A percentile compares a stretch with the other conserved stretches of the same genome.
Conservation (phyloP, 345 rosid genomes). For the Leavenworthia alabamica region DNA sequence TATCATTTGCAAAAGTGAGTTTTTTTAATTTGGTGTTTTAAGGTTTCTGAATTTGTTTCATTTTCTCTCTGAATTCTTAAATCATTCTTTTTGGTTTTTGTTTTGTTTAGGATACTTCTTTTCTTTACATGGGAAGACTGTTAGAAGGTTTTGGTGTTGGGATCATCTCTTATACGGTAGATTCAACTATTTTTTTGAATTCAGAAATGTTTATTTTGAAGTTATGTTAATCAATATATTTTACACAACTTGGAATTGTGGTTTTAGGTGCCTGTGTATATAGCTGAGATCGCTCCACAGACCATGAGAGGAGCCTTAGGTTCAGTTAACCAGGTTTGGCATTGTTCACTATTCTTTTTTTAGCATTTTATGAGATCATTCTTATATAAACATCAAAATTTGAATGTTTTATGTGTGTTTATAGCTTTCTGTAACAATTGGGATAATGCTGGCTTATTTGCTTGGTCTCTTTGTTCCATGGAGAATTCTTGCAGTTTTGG, state of each 20-base stretch:
- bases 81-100: conserved; percentile 12
- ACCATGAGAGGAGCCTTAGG: conserved; percentile 80
- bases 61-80: conserved; percentile 1
- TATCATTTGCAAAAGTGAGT: conserved; percentile 88
- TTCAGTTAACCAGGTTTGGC: conserved; percentile 73
- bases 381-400: not conserved
- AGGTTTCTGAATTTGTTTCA: not conserved
- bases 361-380: not conserved
- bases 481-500: conserved; percentile 94
- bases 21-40: not conserved
- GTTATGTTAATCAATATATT: not conserved
- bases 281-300: conserved; percentile 89
- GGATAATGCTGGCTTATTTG: conserved; percentile 90
- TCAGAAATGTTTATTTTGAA: not conserved
- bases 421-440: conserved; percentile 93
- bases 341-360: not conserved
- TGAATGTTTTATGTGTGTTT: conserved; percentile 10
- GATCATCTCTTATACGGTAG: conserved; percentile 87
- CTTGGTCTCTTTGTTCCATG: conserved; percentile 78
- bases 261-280: conserved; percentile 72
- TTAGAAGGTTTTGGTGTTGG: conserved; percentile 98
- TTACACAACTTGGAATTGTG: not conserved
- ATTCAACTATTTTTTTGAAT: not conserved
- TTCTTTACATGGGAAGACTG: conserved; percentile 95
- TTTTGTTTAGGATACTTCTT: conserved; percentile 70